Conservation (phyloP, 495 filamentous ascomycete species). For the Daldinia childiae region DNA sequence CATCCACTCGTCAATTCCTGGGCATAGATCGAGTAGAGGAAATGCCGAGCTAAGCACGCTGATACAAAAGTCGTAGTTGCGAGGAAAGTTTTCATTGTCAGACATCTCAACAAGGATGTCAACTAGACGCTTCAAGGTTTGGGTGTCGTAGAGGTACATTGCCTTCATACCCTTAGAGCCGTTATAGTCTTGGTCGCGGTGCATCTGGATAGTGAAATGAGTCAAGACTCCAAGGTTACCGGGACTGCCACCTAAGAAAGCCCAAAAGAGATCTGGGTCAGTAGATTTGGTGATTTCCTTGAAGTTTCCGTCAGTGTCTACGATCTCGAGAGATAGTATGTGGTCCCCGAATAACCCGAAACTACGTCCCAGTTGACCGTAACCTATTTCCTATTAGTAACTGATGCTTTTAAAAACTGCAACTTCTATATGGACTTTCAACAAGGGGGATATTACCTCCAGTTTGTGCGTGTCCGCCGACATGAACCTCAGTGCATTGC, state of each 20-base stretch:
- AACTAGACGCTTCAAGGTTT: slow-evolving; percentile 46
- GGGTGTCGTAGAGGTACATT: slow-evolving; percentile 46
- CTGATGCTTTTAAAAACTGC: background rate
- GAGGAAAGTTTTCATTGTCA: slow-evolving; percentile 51
- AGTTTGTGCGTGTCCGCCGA: slow-evolving; percentile 56
- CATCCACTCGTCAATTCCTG: slow-evolving; percentile 47
- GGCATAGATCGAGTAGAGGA: slow-evolving; percentile 44
- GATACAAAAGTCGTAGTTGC: slow-evolving; percentile 56
- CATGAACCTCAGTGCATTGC: slow-evolving; percentile 53
- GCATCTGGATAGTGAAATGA: slow-evolving; percentile 52
- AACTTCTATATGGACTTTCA: background rate
- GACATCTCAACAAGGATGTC: slow-evolving; percentile 53
- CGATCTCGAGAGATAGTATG: slow-evolving; percentile 49
- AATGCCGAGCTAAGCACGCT: slow-evolving; percentile 53
- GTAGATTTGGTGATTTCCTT: slow-evolving; percentile 50
- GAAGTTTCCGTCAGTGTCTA: slow-evolving; percentile 51
- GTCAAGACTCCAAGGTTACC: slow-evolving; percentile 57
- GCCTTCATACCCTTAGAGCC: slow-evolving; percentile 50
- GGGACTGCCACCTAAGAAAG: slow-evolving; percentile 55
- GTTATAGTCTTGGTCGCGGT: slow-evolving; percentile 51
- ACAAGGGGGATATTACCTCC: slow-evolving; percentile 40
- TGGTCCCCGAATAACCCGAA: slow-evolving; percentile 58
- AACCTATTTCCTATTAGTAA: slow-evolving; percentile 39
- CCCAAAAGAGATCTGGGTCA: slow-evolving; percentile 54
- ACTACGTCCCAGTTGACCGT: slow-evolving; percentile 52